phyloP scores from a whole-genome alignment of 225 moss, liverwort and hornwort species.

The Physcomitrium patens region DNA sequence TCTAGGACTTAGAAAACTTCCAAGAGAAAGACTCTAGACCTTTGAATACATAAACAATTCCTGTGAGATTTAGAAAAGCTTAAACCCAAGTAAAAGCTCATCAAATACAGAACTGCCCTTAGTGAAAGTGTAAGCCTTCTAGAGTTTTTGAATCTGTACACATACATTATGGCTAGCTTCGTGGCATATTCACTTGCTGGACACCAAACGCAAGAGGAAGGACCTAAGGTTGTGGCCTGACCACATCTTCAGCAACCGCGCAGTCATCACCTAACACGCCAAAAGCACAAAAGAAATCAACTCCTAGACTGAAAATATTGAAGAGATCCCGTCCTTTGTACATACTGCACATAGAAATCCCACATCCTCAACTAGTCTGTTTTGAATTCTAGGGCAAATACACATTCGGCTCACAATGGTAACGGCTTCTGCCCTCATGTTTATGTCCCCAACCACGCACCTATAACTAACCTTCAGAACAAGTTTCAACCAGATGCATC shows the following conservation, averaged over 20 bases:
- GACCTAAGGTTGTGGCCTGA: conserved; percentile 53
- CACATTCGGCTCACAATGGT: background rate
- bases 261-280: conserved; percentile 53
- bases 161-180: too few relatives aligned
- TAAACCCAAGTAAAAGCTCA: too few relatives aligned
- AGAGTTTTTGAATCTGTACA: too few relatives aligned
- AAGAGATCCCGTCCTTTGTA: too few relatives aligned
- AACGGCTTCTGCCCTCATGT: too few relatives aligned
- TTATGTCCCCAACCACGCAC: background rate
- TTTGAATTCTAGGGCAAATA: background rate
- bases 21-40: conserved; percentile 73
- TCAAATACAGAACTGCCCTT: too few relatives aligned
- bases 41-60: background rate
- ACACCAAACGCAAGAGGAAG: conserved; percentile 34
- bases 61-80: too few relatives aligned
- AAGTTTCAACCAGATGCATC: conserved; percentile 68
- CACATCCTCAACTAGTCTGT: background rate
- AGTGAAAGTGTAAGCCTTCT: too few relatives aligned
- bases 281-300: conserved; percentile 2
- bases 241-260: conserved; percentile 62
- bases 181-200: too few relatives aligned
- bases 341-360: too few relatives aligned
- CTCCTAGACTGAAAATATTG: too few relatives aligned
- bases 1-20: conserved; percentile 62
- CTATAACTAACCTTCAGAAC: conserved; percentile 60